Evolutionary conservation across 2,329 filamentous ascomycete species (phyloP).

Genomic region (Magnaporthiopsis rhizophila): DNA sequence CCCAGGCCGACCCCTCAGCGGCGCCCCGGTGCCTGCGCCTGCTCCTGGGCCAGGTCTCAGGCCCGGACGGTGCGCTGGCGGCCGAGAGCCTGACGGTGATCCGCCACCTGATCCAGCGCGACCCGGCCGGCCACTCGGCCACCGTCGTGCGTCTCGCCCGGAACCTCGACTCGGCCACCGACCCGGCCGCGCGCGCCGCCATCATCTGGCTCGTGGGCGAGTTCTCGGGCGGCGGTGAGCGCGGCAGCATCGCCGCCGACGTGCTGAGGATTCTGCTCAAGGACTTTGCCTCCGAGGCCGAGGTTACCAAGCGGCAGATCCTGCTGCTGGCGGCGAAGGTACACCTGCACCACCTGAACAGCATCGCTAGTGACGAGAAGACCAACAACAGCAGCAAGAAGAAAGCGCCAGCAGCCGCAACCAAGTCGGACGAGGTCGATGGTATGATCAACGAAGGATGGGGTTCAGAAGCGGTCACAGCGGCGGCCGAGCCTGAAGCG

Average conservation of each 20-base stretch:
- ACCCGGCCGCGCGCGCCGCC: constrained; percentile 81
- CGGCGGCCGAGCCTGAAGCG: constrained; percentile 21
- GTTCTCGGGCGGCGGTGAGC: constrained; percentile 70
- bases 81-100: constrained; percentile 94
- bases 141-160: constrained; percentile 87
- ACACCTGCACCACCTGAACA: constrained; percentile 79
- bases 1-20: constrained; percentile 64
- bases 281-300: constrained; percentile 75
- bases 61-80: constrained; percentile 77
- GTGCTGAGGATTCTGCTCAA: constrained; percentile 82
- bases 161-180: constrained; percentile 81
- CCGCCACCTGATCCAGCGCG: constrained; percentile 87
- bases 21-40: constrained; percentile 74
- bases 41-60: constrained; percentile 79
- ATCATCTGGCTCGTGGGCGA: constrained; percentile 98
- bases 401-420: neutral
- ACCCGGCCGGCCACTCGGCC: constrained; percentile 69
- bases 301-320: constrained; percentile 84
- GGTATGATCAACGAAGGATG: constrained; percentile 1
- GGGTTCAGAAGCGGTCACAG: neutral
- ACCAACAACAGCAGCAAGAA: neutral
- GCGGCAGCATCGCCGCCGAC: constrained; percentile 88
- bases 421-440: neutral
- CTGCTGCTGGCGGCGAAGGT: constrained; percentile 92
- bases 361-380: constrained; percentile 6